phyloP scores from a whole-genome alignment of 148 eudicot genomes.

The Heliosperma pusillum region DNA sequence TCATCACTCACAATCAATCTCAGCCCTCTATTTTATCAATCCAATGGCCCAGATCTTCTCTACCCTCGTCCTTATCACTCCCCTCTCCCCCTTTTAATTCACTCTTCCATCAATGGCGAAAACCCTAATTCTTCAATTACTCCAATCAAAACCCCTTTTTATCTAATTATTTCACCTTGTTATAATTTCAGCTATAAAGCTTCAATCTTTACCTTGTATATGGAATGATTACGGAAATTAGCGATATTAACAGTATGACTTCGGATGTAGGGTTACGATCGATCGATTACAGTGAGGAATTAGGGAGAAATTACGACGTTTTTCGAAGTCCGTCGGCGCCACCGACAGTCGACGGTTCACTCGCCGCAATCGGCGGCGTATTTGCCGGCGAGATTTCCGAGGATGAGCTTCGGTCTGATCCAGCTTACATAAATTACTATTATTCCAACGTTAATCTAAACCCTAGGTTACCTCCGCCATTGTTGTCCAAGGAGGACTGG shows the following conservation, averaged over 20 bases:
- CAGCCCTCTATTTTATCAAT: conserved; percentile 24
- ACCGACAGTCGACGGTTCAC: conserved; percentile 67
- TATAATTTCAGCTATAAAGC: conserved; percentile 15
- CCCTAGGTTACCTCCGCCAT: conserved; percentile 64
- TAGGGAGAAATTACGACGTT: conserved; percentile 40
- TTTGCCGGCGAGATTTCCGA: conserved; percentile 35
- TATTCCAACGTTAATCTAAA: conserved; percentile 55
- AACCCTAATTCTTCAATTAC: conserved; percentile 19
- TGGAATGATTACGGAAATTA: conserved; percentile 42
- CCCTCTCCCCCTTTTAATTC: conserved; percentile 9
- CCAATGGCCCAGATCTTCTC: conserved; percentile 34
- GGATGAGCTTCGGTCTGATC: conserved; percentile 64
- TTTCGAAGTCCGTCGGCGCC: conserved; percentile 79
- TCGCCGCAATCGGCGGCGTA: conserved; percentile 44
- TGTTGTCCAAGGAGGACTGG: conserved; percentile 66
- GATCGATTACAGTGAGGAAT: conserved; percentile 45
- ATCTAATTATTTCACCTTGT: no score
- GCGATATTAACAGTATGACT: conserved; percentile 32
- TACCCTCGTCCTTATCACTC: conserved; percentile 47
- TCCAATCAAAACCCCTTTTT: not conserved
- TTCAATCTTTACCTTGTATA: not conserved
- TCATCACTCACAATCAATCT: conserved; percentile 24
- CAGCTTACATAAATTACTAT: conserved; percentile 54
- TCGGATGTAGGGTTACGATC: conserved; percentile 56
- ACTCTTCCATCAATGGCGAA: conserved; percentile 23